phyloP scores from a whole-genome alignment of 192 early-diverging fungal species.

The Backusella morwellensis region DNA sequence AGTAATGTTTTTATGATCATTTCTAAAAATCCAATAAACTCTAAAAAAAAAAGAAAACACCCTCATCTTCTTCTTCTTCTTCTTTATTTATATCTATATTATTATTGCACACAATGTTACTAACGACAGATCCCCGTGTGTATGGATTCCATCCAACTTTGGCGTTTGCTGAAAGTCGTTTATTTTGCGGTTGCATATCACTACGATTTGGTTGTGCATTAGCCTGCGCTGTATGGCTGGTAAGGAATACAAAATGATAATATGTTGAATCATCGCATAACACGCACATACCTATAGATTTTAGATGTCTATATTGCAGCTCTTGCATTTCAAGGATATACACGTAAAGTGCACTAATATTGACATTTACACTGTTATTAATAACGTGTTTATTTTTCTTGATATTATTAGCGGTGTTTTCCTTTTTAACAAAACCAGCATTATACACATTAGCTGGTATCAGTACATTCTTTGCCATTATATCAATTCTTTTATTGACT shows the following conservation, averaged over 20 bases:
- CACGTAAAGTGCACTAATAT: not conserved
- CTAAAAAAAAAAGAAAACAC: not conserved
- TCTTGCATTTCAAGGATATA: slow-evolving; percentile 2
- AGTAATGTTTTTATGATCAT: not conserved
- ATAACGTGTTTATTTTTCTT: not conserved
- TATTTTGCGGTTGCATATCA: not conserved
- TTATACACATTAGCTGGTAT: not conserved
- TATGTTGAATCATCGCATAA: not conserved
- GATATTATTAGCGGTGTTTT: not conserved
- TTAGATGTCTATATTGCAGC: not conserved
- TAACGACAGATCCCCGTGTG: not conserved
- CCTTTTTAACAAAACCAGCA: not conserved
- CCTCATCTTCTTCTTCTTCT: not conserved
- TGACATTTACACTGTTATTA: not conserved
- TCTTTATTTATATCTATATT: not conserved
- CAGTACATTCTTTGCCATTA: not conserved
- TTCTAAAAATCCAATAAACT: not conserved
- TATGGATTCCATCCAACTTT: not conserved
- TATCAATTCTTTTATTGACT: not conserved
- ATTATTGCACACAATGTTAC: not conserved
- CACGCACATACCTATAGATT: not conserved
- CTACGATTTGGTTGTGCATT: not conserved
- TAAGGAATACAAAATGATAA: not conserved
- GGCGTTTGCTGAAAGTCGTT: not conserved
- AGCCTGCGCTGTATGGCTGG: not conserved